These are phyloP conservation scores for Fusarium sp. DNA, from an alignment of 2,329 filamentous ascomycete genomes.

Conservation along the genomic window DNA sequence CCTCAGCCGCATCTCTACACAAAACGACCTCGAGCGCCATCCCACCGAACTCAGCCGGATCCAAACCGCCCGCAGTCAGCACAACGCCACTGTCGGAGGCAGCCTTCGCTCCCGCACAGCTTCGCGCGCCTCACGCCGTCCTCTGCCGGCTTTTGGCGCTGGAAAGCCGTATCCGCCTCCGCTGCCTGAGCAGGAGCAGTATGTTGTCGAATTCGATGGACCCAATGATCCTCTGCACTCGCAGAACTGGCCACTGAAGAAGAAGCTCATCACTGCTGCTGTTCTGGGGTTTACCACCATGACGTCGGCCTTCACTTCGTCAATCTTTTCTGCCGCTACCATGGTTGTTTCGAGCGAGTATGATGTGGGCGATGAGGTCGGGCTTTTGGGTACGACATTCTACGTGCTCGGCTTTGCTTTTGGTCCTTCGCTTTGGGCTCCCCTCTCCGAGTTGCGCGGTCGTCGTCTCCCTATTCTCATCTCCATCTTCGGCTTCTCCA, in stretches of 20 bases:
- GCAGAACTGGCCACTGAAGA: slow-evolving; percentile 83
- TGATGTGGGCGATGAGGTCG: slow-evolving; percentile 68
- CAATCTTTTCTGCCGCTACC: slow-evolving; percentile 77
- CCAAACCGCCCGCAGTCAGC: slow-evolving; percentile 74
- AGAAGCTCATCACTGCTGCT: slow-evolving; percentile 75
- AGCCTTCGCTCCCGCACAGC: slow-evolving; percentile 49
- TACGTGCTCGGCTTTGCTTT: slow-evolving; percentile 78
- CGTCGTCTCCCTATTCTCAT: slow-evolving; percentile 69
- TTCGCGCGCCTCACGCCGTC: slow-evolving; percentile 61
- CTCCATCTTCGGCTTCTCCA: slow-evolving; percentile 73
- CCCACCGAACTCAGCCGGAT: slow-evolving; percentile 76
- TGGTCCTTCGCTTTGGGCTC: slow-evolving; percentile 76
- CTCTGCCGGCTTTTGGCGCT: slow-evolving; percentile 74
- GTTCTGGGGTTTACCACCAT: slow-evolving; percentile 80
- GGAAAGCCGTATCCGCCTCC: slow-evolving; percentile 79
- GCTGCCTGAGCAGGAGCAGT: slow-evolving; percentile 75
- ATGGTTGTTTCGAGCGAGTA: slow-evolving; percentile 64
- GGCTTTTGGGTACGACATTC: slow-evolving; percentile 71
- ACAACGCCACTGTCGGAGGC: slow-evolving; percentile 75
- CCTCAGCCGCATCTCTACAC: slow-evolving; percentile 71
- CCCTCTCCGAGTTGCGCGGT: slow-evolving; percentile 76
- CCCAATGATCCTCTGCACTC: slow-evolving; percentile 84
- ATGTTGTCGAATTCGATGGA: slow-evolving; percentile 86
- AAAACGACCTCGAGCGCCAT: slow-evolving; percentile 73
- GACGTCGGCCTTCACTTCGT: slow-evolving; percentile 75